Evolutionary conservation across 345 rosid species (phyloP), one percentile per base, ranked within the genome.

Genomic region (Kandelia obovata): DNA sequence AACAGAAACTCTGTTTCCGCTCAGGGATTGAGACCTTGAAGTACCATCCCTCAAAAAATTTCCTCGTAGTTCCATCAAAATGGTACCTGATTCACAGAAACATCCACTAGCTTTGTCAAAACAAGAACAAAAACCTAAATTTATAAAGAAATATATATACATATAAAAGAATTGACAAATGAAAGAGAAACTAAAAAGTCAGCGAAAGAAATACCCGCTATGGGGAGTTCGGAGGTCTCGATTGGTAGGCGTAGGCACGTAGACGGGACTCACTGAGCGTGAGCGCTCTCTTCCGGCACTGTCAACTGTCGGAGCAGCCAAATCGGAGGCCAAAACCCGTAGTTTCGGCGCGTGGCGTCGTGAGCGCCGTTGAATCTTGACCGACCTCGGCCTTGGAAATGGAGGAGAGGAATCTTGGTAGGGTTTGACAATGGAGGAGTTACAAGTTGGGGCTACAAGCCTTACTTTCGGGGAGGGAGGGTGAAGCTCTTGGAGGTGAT

Each of bases 1-100:
- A 89, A 80, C 97, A 94, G 84, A 94, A 94, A 70, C 95, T 94
- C 83, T 94, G 92, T 61, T 56, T 85, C 70, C 73, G 73, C 81
- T 91, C 93, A 32, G 98, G 97, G 26, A 94, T 89, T 11, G 98
- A 83, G 46, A 94, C 90, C 77, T 82, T 94, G 71, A 94, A 94
- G 78, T 94, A 94, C 98, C 98, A 94, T 58, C 98, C 97, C 76
- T 94, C 97, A 17, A 94, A 94, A 78, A 91, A 94, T 60, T 67
- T 80, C 52, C 97, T 62, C 21, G 78, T 53, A 20, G 82, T 88
- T 72, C 98, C 97, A 81, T 94, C 96, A 62, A 84, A 94, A 82
- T 94, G 98, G 79, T 91, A 94, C 77, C 98, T 91, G 66, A 59
- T 25, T 58, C 69, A 61, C 31, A 4, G 31, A n/a, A 7, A 60